Percentiles rank a stretch among this genome's conserved stretches.
These are phyloP conservation scores for Magnaporthiopsis rhizophila DNA, from an alignment of 2,329 filamentous ascomycete species.

Conservation along the genomic window DNA sequence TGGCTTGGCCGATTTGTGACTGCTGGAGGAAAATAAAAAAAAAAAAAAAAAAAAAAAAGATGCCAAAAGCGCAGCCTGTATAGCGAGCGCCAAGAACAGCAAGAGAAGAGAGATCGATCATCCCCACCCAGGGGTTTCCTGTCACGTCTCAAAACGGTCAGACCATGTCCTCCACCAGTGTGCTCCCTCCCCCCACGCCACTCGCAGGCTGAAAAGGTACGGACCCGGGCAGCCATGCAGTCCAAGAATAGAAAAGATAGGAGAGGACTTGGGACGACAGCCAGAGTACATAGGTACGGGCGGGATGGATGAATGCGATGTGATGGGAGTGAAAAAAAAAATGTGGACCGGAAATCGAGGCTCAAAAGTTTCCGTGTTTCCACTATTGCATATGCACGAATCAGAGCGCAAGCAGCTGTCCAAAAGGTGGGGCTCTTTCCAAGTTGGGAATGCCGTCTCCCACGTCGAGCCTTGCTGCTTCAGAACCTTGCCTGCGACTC, in stretches of 20 bases:
- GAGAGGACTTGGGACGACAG: not conserved
- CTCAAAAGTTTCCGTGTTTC: slow-evolving; percentile 1
- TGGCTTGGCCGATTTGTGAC: too few species aligned
- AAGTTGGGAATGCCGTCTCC: too few species aligned
- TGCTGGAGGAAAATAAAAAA: too few species aligned
- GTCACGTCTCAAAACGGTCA: not conserved
- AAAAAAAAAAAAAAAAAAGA: too few species aligned
- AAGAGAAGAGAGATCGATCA: not conserved
- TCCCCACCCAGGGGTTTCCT: not conserved
- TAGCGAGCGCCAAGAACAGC: not conserved
- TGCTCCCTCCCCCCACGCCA: not conserved
- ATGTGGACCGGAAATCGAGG: not conserved
- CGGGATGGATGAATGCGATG: not conserved
- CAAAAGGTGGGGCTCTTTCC: too few species aligned
- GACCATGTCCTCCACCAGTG: not conserved
- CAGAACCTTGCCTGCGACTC: not conserved
- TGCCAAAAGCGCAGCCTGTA: too few species aligned
- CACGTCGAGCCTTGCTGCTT: not conserved
- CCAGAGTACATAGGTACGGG: too few species aligned
- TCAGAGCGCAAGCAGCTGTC: not conserved
- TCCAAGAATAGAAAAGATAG: not conserved
- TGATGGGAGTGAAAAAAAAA: not conserved
- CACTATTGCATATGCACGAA: not conserved
- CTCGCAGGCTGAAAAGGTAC: not conserved
- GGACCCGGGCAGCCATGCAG: not conserved